These are phyloP conservation scores for Nicotiana tomentosiformis DNA, from an alignment of 257 asterid genomes.

Conservation along the genomic window DNA sequence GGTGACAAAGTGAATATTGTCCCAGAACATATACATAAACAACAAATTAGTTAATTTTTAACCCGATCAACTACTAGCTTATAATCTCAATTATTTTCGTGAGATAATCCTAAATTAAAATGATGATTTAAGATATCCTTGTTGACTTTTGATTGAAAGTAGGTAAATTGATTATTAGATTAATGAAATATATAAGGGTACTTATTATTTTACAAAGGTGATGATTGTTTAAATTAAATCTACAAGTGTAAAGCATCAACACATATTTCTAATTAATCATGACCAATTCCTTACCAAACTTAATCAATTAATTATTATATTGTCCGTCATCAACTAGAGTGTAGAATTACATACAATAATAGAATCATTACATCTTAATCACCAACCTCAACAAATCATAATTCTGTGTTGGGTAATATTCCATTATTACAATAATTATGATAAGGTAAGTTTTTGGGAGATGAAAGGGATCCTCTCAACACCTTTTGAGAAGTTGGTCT, in stretches of 20 bases:
- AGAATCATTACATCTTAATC: background rate
- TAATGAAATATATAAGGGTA: background rate
- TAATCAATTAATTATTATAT: background rate
- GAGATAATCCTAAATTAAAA: background rate
- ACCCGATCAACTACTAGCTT: background rate
- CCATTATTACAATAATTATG: background rate
- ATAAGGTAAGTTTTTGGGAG: too few relatives aligned
- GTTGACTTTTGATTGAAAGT: background rate
- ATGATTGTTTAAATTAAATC: background rate
- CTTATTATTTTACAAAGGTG: background rate
- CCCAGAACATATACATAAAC: too few relatives aligned
- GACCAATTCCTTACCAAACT: constrained; percentile 8
- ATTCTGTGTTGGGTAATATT: background rate
- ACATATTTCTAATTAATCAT: background rate
- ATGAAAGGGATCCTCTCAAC: background rate
- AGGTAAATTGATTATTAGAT: background rate
- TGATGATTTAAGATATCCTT: background rate
- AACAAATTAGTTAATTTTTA: background rate
- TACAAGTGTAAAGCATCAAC: background rate
- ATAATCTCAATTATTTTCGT: background rate
- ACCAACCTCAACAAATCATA: background rate
- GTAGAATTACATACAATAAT: background rate
- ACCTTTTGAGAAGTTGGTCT: background rate
- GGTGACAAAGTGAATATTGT: too few relatives aligned
- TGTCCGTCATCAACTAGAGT: background rate